Evolutionary conservation across 345 rosid species (phyloP).

Genomic region (Firmiana major): DNA sequence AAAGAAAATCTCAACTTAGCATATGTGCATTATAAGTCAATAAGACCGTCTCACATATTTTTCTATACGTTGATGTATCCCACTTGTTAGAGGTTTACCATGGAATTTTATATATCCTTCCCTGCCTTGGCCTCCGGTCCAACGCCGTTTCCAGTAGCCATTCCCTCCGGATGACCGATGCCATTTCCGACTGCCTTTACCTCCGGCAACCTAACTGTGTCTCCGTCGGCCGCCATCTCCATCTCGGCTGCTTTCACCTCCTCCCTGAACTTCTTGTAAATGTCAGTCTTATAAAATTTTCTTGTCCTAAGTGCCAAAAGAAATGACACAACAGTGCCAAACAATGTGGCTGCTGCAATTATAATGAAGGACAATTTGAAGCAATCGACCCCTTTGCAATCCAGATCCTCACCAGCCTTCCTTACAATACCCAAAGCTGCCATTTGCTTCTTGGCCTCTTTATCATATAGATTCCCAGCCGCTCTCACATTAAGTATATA

Average conservation of each 20-base stretch:
- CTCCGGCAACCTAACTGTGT: background rate
- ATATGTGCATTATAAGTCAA: background rate
- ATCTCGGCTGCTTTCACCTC: constrained; percentile 33
- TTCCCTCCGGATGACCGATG: background rate
- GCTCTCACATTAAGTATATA: constrained; percentile 54
- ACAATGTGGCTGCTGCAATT: constrained; percentile 43
- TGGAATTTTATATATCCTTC: background rate
- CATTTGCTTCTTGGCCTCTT: constrained; percentile 49
- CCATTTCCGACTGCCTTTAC: background rate
- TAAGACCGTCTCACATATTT: background rate
- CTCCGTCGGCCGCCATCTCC: constrained; percentile 19
- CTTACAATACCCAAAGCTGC: constrained; percentile 27
- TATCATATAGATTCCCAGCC: constrained; percentile 53
- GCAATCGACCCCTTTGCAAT: constrained; percentile 50
- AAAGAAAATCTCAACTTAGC: background rate
- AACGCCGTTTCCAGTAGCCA: background rate
- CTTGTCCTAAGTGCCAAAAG: constrained; percentile 57
- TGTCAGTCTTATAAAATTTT: constrained; percentile 56
- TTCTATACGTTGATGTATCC: background rate
- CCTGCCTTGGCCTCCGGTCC: background rate
- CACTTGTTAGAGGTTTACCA: background rate
- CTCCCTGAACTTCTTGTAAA: constrained; percentile 57
- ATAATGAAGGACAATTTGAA: constrained; percentile 55
- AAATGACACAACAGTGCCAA: constrained; percentile 45
- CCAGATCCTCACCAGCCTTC: constrained; percentile 24